phyloP scores from a whole-genome alignment of 495 filamentous ascomycete species.

The Antarctomyces pellizariae region DNA sequence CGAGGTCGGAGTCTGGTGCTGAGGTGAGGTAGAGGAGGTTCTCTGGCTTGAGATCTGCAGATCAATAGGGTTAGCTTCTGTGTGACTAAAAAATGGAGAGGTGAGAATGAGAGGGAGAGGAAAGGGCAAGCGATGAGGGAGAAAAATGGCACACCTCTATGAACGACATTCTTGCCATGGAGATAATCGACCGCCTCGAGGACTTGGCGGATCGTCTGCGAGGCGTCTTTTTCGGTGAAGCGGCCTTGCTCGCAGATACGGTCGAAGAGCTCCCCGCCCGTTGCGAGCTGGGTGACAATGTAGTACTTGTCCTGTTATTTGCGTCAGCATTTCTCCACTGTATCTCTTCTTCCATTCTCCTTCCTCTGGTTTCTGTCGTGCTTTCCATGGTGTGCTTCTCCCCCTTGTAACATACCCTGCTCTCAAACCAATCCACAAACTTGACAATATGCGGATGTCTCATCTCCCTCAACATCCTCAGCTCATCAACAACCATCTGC shows the following conservation, averaged over 20 bases:
- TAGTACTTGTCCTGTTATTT: conserved; percentile 84
- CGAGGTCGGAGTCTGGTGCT: conserved; percentile 53
- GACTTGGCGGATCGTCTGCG: conserved; percentile 87
- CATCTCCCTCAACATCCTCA: conserved; percentile 72
- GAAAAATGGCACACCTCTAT: conserved; percentile 44
- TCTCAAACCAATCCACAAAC: conserved; percentile 99
- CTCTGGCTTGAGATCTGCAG: conserved; percentile 84
- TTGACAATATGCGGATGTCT: conserved; percentile 91
- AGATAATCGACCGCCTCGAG: conserved; percentile 88
- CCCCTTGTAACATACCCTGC: conserved; percentile 31
- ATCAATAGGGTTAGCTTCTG: not conserved
- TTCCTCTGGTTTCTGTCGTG: not conserved
- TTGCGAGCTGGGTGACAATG: conserved; percentile 93
- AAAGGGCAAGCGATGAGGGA: not conserved
- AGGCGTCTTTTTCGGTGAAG: conserved; percentile 97
- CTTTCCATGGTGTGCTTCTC: not conserved
- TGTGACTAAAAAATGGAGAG: not conserved
- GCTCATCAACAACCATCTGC: conserved; percentile 94
- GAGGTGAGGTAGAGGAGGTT: conserved; percentile 85
- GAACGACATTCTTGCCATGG: conserved; percentile 86
- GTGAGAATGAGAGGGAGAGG: not conserved
- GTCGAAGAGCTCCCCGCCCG: conserved; percentile 92
- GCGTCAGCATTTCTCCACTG: not conserved
- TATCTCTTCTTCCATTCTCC: not conserved
- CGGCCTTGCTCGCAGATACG: conserved; percentile 95